Conservation (phyloP, 331 rosid genomes). For the Pyracantha coccinea region DNA sequence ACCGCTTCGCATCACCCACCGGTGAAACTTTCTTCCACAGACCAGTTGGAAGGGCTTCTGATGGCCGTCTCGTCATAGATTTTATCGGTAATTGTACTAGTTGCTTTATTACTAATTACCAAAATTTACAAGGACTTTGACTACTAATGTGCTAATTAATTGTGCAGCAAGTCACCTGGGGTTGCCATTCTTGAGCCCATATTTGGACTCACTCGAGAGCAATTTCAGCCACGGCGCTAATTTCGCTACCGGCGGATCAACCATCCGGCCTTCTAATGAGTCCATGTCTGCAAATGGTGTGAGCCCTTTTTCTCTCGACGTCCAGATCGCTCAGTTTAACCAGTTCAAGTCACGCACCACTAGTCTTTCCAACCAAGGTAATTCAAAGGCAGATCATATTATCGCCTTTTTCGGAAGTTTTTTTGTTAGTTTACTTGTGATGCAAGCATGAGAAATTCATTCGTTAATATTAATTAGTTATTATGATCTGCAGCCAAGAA, state of each 20-base stretch:
- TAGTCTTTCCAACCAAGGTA: conserved; percentile 42
- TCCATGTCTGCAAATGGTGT: conserved; percentile 44
- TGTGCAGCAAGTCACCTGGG: conserved; percentile 48
- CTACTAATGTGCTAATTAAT: not conserved
- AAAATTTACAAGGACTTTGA: too few species aligned
- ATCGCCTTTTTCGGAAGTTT: too few species aligned
- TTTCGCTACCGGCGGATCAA: conserved; percentile 74
- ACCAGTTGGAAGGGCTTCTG: conserved; percentile 55
- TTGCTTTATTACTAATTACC: too few species aligned
- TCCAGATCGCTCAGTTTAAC: conserved; percentile 48
- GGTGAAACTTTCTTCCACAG: conserved; percentile 65
- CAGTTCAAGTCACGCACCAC: conserved; percentile 65
- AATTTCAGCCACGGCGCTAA: conserved; percentile 65
- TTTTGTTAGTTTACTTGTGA: too few species aligned
- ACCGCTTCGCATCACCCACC: conserved; percentile 29
- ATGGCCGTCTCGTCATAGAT: conserved; percentile 71
- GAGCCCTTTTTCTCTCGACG: conserved; percentile 57
- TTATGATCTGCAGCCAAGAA: conserved; percentile 21
- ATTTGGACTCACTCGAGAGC: conserved; percentile 62
- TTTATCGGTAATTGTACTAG: conserved; percentile 33
- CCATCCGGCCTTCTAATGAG: conserved; percentile 47
- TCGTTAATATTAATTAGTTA: not conserved
- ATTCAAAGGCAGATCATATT: too few species aligned
- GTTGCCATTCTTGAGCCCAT: conserved; percentile 49
- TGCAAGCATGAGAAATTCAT: too few species aligned